A percentile compares a stretch with the other conserved stretches of the same genome.
Evolutionary conservation across 139 green algal genomes (phyloP).

Genomic region (Volvox reticuliferus): DNA sequence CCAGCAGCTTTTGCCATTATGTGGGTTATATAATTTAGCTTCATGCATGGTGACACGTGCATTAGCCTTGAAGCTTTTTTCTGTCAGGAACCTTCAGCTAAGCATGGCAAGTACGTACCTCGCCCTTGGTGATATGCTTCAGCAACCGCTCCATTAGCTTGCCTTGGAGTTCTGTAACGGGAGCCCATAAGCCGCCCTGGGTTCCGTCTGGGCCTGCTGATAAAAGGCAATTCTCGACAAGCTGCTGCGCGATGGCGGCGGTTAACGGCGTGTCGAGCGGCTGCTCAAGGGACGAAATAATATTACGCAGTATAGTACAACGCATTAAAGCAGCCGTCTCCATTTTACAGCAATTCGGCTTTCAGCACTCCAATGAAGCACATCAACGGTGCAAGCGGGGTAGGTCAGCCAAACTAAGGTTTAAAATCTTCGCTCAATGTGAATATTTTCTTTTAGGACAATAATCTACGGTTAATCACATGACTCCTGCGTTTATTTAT

Average conservation of each 20-base stretch:
- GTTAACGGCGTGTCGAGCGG: background rate
- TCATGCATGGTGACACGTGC: too few relatives aligned
- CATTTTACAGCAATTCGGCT: background rate
- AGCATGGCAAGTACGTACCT: background rate
- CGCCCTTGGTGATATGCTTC: constrained; percentile 12
- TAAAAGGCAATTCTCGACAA: constrained; percentile 20
- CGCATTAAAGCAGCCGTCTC: background rate
- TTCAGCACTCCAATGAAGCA: too few relatives aligned
- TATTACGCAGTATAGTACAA: background rate
- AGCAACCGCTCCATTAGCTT: constrained; percentile 30
- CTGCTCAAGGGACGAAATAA: constrained; percentile 8
- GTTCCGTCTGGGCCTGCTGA: constrained; percentile 17
- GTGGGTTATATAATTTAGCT: too few relatives aligned
- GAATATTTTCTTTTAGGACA: too few relatives aligned
- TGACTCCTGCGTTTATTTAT: too few relatives aligned
- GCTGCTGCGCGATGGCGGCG: constrained; percentile 18
- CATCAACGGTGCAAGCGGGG: too few relatives aligned
- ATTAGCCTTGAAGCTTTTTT: too few relatives aligned
- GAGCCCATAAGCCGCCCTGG: constrained; percentile 9
- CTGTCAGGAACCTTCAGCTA: too few relatives aligned
- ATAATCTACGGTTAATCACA: too few relatives aligned
- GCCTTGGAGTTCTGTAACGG: constrained; percentile 34
- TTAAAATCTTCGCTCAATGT: too few relatives aligned
- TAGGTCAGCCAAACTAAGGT: too few relatives aligned
- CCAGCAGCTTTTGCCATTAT: too few relatives aligned